Conservation (phyloP, 164 flowering plant genomes). For the Litsea cubeba region DNA sequence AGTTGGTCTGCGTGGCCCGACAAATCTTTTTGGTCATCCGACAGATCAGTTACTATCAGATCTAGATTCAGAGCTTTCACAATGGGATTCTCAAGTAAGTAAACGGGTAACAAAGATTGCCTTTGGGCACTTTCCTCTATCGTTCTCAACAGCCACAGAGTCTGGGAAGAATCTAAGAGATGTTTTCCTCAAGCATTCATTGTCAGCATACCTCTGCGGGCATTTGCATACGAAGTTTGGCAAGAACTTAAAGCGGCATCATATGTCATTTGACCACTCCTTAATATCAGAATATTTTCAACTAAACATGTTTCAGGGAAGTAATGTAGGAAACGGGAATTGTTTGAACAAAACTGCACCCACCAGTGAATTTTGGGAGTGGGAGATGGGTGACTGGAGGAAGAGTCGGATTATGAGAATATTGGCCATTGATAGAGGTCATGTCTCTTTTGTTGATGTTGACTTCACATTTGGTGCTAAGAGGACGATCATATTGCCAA, state of each 20-base stretch:
- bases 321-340: slow-evolving; percentile 11
- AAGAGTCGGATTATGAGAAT: slow-evolving; percentile 75
- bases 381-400: slow-evolving; percentile 99
- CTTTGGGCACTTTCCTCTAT: slow-evolving; percentile 93
- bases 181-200: slow-evolving; percentile 68
- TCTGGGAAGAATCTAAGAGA: slow-evolving; percentile 67
- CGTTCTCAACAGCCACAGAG: slow-evolving; percentile 66
- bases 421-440: slow-evolving; percentile 77
- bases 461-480: slow-evolving; percentile 49
- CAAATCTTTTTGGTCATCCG: slow-evolving; percentile 95
- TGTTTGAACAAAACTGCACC: slow-evolving; percentile 37
- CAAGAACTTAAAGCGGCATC: slow-evolving; percentile 77
- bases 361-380: slow-evolving; percentile 80
- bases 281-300: slow-evolving; percentile 39
- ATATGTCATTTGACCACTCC: slow-evolving; percentile 25
- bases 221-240: slow-evolving; percentile 87
- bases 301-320: slow-evolving; percentile 41
- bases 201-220: slow-evolving; percentile 89
- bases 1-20: slow-evolving; percentile 82
- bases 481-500: slow-evolving; percentile 63
- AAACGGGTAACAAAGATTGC: slow-evolving; percentile 62
- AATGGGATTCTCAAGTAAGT: slow-evolving; percentile 56
- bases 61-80: slow-evolving; percentile 65
- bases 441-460: slow-evolving; percentile 68
- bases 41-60: slow-evolving; percentile 62